phyloP scores from a whole-genome alignment of 805 yeast species.

The Osmozyma mogii region DNA sequence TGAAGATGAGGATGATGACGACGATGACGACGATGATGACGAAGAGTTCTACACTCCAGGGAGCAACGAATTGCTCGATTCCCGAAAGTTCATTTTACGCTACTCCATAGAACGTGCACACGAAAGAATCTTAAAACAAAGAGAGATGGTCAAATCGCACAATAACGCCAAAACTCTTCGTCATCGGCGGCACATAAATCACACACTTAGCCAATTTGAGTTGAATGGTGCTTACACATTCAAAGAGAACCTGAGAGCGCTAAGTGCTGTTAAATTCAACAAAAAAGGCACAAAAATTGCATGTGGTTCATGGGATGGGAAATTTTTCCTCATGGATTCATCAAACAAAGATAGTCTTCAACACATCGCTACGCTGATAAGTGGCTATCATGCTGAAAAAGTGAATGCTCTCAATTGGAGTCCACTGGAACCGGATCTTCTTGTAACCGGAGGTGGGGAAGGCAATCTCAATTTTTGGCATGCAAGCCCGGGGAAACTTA shows the following conservation, averaged over 20 bases:
- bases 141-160: conserved; percentile 15
- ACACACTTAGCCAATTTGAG: conserved; percentile 26
- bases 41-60: conserved; percentile 89
- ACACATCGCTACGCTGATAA: conserved; percentile 14
- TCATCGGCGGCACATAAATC: conserved; percentile 37
- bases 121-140: conserved; percentile 31
- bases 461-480: conserved; percentile 30
- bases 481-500: conserved; percentile 3
- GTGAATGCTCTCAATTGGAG: conserved; percentile 68
- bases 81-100: conserved; percentile 45
- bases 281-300: conserved; percentile 36
- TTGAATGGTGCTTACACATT: conserved; percentile 64
- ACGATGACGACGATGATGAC: conserved; percentile 45
- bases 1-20: conserved; percentile 19
- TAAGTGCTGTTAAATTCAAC: conserved; percentile 48
- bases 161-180: conserved; percentile 38
- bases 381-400: conserved; percentile 53
- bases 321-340: conserved; percentile 41
- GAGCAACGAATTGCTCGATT: conserved; percentile 38
- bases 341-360: conserved; percentile 22
- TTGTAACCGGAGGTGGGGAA: conserved; percentile 33
- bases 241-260: conserved; percentile 51
- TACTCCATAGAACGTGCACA: conserved; percentile 43
- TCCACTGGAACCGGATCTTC: conserved; percentile 14
- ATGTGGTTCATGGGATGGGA: conserved; percentile 83